These are phyloP conservation scores for Trametes elegans DNA, from an alignment of 768 basidiomycete genomes.

Conservation along the genomic window DNA sequence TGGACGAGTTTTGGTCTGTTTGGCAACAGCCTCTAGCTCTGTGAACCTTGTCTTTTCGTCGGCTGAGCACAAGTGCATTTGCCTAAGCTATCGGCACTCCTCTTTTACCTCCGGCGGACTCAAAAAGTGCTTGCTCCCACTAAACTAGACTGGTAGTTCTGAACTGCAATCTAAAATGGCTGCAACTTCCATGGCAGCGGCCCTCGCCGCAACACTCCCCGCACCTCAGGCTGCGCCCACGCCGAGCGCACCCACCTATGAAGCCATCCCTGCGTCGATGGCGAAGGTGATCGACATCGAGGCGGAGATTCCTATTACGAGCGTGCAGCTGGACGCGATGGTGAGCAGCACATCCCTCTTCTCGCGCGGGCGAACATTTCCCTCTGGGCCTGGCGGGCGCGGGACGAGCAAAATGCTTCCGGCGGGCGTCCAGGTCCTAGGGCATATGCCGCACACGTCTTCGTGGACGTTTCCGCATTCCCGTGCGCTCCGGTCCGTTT, in stretches of 20 bases:
- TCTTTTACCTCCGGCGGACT: background rate
- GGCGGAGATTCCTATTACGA: conserved; percentile 77
- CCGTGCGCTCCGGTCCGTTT: conserved; percentile 5
- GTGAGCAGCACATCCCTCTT: conserved; percentile 45
- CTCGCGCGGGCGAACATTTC: background rate
- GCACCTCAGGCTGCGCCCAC: conserved; percentile 58
- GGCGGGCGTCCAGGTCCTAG: conserved; percentile 7
- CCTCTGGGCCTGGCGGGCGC: conserved; percentile 1
- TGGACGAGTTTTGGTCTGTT: conserved; percentile 21
- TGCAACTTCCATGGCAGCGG: conserved; percentile 84
- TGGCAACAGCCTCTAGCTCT: conserved; percentile 19
- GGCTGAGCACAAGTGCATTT: background rate
- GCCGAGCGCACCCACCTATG: conserved; percentile 68
- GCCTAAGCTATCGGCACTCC: background rate
- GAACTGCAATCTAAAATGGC: conserved; percentile 22
- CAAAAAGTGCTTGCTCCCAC: background rate
- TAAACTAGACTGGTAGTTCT: background rate
- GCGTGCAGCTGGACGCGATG: conserved; percentile 84
- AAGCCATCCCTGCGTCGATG: conserved; percentile 91
- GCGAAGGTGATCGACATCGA: conserved; percentile 92
- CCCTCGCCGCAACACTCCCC: conserved; percentile 82
- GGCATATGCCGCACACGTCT: conserved; percentile 7
- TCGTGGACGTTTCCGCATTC: conserved; percentile 1
- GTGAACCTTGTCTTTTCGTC: conserved; percentile 11
- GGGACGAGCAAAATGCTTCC: conserved; percentile 6